Conservation (phyloP, 2,329 filamentous ascomycete genomes). For the Aschersonia sp. region DNA sequence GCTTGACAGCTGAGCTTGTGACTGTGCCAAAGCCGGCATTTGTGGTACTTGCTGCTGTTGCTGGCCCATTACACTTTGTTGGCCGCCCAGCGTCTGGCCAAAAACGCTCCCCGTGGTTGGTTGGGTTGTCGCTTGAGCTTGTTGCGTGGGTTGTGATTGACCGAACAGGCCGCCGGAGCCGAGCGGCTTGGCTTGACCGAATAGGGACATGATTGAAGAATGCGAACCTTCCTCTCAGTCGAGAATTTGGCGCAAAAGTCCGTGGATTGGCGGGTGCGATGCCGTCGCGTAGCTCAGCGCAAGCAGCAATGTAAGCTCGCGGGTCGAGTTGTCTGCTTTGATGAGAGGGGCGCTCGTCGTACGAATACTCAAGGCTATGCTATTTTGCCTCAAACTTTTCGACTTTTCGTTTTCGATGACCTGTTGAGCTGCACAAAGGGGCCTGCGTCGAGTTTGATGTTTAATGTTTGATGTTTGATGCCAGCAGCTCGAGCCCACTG, state of each 20-base stretch:
- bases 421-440: too few species aligned
- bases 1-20: conserved; percentile 30
- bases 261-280: too few species aligned
- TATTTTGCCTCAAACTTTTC: too few species aligned
- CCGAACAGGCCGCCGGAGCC: conserved; percentile 20
- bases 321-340: too few species aligned
- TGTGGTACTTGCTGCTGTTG: conserved; percentile 19
- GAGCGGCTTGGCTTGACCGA: conserved; percentile 23
- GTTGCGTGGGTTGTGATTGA: conserved; percentile 14
- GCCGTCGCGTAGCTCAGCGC: too few species aligned
- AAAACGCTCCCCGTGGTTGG: conserved; percentile 12
- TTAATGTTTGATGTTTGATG: too few species aligned
- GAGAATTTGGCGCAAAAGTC: background rate
- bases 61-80: conserved; percentile 21
- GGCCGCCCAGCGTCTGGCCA: conserved; percentile 17
- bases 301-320: too few species aligned
- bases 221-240: background rate
- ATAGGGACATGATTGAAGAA: conserved; percentile 18
- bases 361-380: too few species aligned
- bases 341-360: too few species aligned
- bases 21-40: conserved; percentile 27
- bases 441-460: too few species aligned
- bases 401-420: too few species aligned
- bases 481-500: too few species aligned
- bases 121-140: conserved; percentile 3